These are phyloP conservation scores for Phialocephala subalpina DNA, from an alignment of 2,329 filamentous ascomycete species.

Conservation along the genomic window DNA sequence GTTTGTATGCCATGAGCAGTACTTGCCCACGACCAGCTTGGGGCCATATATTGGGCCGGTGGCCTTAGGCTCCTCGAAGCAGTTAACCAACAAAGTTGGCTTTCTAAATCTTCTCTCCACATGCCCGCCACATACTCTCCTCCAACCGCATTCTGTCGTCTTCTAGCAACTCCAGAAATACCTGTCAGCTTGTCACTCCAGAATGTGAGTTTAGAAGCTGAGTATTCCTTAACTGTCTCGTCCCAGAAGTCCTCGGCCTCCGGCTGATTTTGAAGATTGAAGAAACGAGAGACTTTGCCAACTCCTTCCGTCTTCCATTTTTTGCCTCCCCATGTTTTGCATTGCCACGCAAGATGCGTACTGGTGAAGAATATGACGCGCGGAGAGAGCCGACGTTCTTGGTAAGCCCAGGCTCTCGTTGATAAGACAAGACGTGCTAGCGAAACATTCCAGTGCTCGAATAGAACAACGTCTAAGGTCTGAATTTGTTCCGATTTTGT, in stretches of 20 bases:
- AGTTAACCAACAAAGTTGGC: not conserved
- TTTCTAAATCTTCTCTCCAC: not conserved
- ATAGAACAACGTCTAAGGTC: not conserved
- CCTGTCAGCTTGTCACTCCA: conserved; percentile 1
- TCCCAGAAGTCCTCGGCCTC: not conserved
- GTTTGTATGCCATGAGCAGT: not conserved
- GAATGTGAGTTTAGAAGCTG: conserved; percentile 5
- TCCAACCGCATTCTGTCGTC: not conserved
- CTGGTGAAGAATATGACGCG: not conserved
- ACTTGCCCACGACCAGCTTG: not conserved
- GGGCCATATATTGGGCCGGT: not conserved
- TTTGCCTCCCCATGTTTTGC: not conserved
- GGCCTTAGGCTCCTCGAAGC: not conserved
- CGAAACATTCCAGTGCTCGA: not conserved
- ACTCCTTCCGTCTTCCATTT: conserved; percentile 4
- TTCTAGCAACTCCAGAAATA: not conserved
- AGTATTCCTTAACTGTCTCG: not conserved
- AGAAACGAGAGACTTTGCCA: not conserved
- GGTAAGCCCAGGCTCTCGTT: not conserved
- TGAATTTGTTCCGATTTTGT: not conserved
- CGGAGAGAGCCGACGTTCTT: not conserved
- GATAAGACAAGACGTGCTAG: not conserved
- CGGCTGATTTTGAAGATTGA: not conserved
- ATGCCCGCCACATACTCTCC: not conserved
- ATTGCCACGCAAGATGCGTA: conserved; percentile 6